Evolutionary conservation across 495 filamentous ascomycete species (phyloP).

Genomic region (Aspergillus olivimuriae): DNA sequence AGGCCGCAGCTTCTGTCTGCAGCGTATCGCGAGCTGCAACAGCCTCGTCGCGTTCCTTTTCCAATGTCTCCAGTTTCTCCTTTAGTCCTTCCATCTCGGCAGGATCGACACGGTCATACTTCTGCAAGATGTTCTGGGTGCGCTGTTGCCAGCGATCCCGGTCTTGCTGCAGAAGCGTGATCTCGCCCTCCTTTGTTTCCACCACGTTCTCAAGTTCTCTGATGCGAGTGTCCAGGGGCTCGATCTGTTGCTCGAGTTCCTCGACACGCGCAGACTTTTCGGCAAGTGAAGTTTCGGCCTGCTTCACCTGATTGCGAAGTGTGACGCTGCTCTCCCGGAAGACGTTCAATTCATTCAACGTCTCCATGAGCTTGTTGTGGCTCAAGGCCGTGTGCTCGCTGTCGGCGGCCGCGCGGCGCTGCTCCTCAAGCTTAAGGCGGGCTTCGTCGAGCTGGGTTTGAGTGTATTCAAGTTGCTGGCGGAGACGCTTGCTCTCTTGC

Average conservation of each 20-base stretch:
- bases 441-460: conserved; percentile 82
- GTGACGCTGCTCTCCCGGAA: conserved; percentile 90
- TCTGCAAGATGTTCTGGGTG: conserved; percentile 87
- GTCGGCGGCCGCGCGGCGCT: conserved; percentile 70
- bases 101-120: conserved; percentile 92
- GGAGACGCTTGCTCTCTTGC: conserved; percentile 78
- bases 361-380: conserved; percentile 86
- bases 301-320: conserved; percentile 75
- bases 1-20: conserved; percentile 41
- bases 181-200: conserved; percentile 74
- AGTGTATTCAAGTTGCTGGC: conserved; percentile 83
- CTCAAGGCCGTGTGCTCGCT: conserved; percentile 61
- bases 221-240: conserved; percentile 74
- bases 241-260: conserved; percentile 65
- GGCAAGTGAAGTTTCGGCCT: conserved; percentile 64
- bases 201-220: conserved; percentile 73
- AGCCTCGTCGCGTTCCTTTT: conserved; percentile 66
- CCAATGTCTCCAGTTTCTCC: conserved; percentile 54
- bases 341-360: conserved; percentile 87
- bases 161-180: conserved; percentile 77
- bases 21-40: conserved; percentile 52
- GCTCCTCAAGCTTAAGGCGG: conserved; percentile 78
- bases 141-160: conserved; percentile 89
- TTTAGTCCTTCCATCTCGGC: conserved; percentile 84
- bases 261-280: conserved; percentile 70